Percentiles rank a stretch among this genome's conserved stretches.
Conservation (phyloP, 2,329 filamentous ascomycete genomes). For the Cladosporium sp. region DNA sequence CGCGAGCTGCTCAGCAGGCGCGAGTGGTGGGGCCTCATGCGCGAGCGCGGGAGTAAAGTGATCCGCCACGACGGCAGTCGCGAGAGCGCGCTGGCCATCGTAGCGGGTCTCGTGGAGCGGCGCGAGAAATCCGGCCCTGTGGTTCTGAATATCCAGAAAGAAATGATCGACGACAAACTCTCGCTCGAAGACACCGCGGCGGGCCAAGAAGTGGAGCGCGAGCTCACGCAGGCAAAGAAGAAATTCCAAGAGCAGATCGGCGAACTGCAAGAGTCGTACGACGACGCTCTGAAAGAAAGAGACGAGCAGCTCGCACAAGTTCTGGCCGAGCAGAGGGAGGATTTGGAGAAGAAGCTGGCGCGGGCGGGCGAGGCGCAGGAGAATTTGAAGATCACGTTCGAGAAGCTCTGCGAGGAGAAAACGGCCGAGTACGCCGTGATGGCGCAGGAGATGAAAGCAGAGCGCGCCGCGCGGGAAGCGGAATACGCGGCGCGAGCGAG, state of each 20-base stretch:
- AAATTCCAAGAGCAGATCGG: slow-evolving; percentile 14
- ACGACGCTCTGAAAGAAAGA: slow-evolving; percentile 5
- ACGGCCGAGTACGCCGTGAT: slow-evolving; percentile 1
- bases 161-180: slow-evolving; percentile 23
- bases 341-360: slow-evolving; percentile 16
- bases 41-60: slow-evolving; percentile 16
- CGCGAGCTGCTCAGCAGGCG: slow-evolving; percentile 1
- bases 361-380: slow-evolving; percentile 14
- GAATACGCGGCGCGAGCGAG: slow-evolving; percentile 2
- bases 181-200: slow-evolving; percentile 20
- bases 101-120: slow-evolving; percentile 14
- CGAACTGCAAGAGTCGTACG: not conserved
- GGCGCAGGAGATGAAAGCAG: slow-evolving; percentile 1
- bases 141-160: slow-evolving; percentile 20
- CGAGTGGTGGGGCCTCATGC: slow-evolving; percentile 22
- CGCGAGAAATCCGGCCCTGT: not conserved
- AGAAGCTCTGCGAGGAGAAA: slow-evolving; percentile 11
- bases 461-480: not conserved
- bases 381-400: slow-evolving; percentile 8
- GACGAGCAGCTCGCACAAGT: slow-evolving; percentile 15
- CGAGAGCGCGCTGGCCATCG: slow-evolving; percentile 18
- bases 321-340: slow-evolving; percentile 2
- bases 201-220: slow-evolving; percentile 18
- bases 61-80: slow-evolving; percentile 14
- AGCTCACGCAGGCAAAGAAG: slow-evolving; percentile 14